phyloP scores from a whole-genome alignment of 495 filamentous ascomycete species.

The Lichenothelia convexa region DNA sequence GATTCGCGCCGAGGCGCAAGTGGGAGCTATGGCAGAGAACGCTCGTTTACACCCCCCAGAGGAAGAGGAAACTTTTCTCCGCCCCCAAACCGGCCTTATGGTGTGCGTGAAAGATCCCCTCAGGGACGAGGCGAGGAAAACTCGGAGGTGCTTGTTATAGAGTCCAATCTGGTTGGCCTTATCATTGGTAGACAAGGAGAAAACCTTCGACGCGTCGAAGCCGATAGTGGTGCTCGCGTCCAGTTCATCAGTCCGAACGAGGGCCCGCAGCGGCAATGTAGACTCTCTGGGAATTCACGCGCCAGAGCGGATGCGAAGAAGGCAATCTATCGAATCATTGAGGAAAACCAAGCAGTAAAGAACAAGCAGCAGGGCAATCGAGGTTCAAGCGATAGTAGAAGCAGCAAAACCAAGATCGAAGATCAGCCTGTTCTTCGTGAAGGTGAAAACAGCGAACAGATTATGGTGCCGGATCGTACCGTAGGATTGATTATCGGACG shows the following conservation, averaged over 20 bases:
- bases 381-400: slow-evolving; percentile 9
- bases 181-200: slow-evolving; percentile 75
- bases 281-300: slow-evolving; percentile 49
- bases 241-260: slow-evolving; percentile 65
- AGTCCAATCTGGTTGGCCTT: slow-evolving; percentile 58
- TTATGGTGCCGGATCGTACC: slow-evolving; percentile 79
- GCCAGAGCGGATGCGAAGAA: slow-evolving; percentile 50
- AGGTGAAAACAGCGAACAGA: slow-evolving; percentile 58
- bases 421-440: slow-evolving; percentile 40
- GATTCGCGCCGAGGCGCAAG: slow-evolving; percentile 29
- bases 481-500: slow-evolving; percentile 73
- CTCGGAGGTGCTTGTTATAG: slow-evolving; percentile 54
- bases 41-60: slow-evolving; percentile 15
- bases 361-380: slow-evolving; percentile 14
- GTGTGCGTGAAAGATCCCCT: slow-evolving; percentile 15
- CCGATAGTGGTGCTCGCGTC: slow-evolving; percentile 54
- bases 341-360: slow-evolving; percentile 50
- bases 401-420: slow-evolving; percentile 21
- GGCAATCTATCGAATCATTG: slow-evolving; percentile 64
- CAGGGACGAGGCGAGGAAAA: slow-evolving; percentile 29
- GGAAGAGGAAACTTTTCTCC: slow-evolving; percentile 18
- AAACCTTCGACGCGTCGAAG: slow-evolving; percentile 59
- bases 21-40: slow-evolving; percentile 13
- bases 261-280: slow-evolving; percentile 54
- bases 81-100: slow-evolving; percentile 23